Evolutionary conservation across 768 basidiomycete genomes (phyloP), one percentile per base, ranked within the genome.

Genomic region (Lactarius akahatsu): DNA sequence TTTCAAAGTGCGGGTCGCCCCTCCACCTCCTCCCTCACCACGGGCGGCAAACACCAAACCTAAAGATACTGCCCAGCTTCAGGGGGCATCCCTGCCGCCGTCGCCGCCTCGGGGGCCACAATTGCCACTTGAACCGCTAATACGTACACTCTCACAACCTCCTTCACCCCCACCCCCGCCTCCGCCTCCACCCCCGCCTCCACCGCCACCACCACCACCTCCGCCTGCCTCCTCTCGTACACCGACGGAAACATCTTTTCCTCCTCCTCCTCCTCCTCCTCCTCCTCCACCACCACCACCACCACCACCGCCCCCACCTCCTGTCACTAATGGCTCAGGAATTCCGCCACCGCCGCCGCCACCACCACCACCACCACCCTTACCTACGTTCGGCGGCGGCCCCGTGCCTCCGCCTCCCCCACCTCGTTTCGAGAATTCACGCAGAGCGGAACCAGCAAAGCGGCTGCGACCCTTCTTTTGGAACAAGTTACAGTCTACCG

Each of bases 381-480:
- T 28, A 15, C 65, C 68, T 28, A 50, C 57, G 50, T 40, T 52
- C 6, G 30, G 55, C 18, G 32, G 54, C 26, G 52, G n/a, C 47
- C 30, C 60, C 36, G 62, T 57, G 1, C 62, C 69, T 16, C 67
- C 70, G 20, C 70, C 70, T 4, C 66, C 72, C 0, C 67, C 72
- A 11, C 65, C 69, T 66, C 75, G 73, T 18, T 45, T 57, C 36
- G 61, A 63, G 73, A 78, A 74, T 60, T 67, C 72, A 28, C 81
- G 78, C 67, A 68, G 73, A 9, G 70, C 72, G 30, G 80, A 79
- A 15, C 86, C 87, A n/a, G 71, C 75, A 2, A 87, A 86, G 71
- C 82, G 83, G 57, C 74, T 92, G 60, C 89, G 90, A 75, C 91
- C 95, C 2, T 94, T 97, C 79, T 94, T 94, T 75, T 96, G 95